Conservation (phyloP, 2,329 filamentous ascomycete genomes). For the Paraphoma sp. region DNA sequence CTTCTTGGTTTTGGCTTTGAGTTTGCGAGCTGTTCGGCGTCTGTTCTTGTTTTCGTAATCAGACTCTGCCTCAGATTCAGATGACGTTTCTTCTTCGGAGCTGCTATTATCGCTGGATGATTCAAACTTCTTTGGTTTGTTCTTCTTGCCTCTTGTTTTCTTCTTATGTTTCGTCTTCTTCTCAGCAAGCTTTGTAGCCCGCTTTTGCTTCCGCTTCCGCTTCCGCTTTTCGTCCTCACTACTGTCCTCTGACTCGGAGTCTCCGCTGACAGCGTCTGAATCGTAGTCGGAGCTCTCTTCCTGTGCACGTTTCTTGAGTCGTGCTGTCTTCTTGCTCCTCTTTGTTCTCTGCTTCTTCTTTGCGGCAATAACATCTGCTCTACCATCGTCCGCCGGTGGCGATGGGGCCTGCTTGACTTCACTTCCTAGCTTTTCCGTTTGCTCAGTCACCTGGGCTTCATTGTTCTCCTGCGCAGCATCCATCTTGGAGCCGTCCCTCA, state of each 20-base stretch:
- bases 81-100: conserved; percentile 13
- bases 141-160: conserved; percentile 31
- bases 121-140: conserved; percentile 27
- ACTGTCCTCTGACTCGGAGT: conserved; percentile 24
- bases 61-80: conserved; percentile 24
- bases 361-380: conserved; percentile 5
- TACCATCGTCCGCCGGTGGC: conserved; percentile 13
- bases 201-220: conserved; percentile 27
- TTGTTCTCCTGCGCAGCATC: conserved; percentile 18
- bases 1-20: conserved; percentile 32
- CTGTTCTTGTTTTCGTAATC: conserved; percentile 15
- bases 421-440: conserved; percentile 8
- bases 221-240: conserved; percentile 30
- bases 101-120: conserved; percentile 23
- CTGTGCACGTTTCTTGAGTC: conserved; percentile 19
- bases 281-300: conserved; percentile 32
- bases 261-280: conserved; percentile 21
- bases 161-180: conserved; percentile 28
- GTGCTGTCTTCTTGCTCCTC: conserved; percentile 16
- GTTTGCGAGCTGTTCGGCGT: conserved; percentile 19
- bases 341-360: conserved; percentile 12
- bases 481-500: conserved; percentile 20
- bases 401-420: conserved; percentile 5
- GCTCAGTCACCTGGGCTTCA: conserved; percentile 10
- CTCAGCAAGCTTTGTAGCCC: conserved; percentile 14